Evolutionary conservation across 2,329 filamentous ascomycete genomes (phyloP), one percentile per base, ranked within the genome.

Genomic region (Phaeosphaeria sp.): DNA sequence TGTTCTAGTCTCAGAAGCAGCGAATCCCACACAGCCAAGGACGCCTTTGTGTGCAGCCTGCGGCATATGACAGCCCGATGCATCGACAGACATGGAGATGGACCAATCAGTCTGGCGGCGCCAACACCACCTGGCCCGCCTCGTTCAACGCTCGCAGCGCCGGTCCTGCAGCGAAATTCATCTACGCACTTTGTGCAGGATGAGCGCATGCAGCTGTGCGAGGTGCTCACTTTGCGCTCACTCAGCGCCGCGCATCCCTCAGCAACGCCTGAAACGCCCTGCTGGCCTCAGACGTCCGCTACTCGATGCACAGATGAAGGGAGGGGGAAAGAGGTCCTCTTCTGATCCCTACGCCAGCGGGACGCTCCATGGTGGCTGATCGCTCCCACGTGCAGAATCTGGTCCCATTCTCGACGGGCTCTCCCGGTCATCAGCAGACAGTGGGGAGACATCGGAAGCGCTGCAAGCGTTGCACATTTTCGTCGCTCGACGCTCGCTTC

Each of bases 141-240:
- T 63, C 56, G 63, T 61, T 51, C 64, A 66, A 63, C 58, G 53
- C 63, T 64, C 65, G 60, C 59, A 49, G 56, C 60, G 59, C 52
- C 52, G 49, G 27, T 53, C 22, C 47, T 53, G 51, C 50, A 60
- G 55, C 49, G 48, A 24, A 46, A 49, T 55, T 57, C 54, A 59
- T 61, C 57, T 61, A 53, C 60, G 49, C 55, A 55, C 63, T 55
- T 52, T 54, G 54, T 33, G 18, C 46, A 44, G 24, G 36, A 33
- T 51, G 47, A 49, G 48, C 43, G 33, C 56, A 49, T 52, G 48
- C 33, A 47, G 46, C 30, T 46, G 44, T 39, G 46, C 39, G 18
- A 42, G 44, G 43, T 44, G 49, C 53, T 54, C 52, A 58, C 54
- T 55, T 27, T 30, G 18, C 42, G 57, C 62, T 60, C 57, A 60